These are phyloP conservation scores for Euphorbia peplus DNA, from an alignment of 345 rosid species.

Conservation along the genomic window DNA sequence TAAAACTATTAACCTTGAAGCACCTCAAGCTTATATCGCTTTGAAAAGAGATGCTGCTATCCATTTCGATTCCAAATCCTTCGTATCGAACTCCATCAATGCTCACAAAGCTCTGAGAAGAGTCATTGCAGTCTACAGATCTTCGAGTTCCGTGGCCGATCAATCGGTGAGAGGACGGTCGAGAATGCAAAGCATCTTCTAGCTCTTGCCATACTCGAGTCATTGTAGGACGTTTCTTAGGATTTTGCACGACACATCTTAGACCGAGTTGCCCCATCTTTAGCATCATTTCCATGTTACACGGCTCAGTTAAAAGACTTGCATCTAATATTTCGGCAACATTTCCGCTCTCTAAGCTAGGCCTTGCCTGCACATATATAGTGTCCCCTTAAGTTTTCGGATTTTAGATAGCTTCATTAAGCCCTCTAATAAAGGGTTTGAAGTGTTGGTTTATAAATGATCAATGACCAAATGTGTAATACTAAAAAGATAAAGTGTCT, in stretches of 20 bases:
- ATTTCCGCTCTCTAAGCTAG: constrained; percentile 41
- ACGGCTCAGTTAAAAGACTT: constrained; percentile 44
- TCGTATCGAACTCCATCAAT: constrained; percentile 46
- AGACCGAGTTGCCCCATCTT: constrained; percentile 56
- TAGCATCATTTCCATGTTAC: constrained; percentile 52
- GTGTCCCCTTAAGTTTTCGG: too few species aligned
- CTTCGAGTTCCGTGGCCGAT: constrained; percentile 3
- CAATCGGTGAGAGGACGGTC: background rate
- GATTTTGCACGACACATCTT: constrained; percentile 40
- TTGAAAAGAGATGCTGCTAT: constrained; percentile 34
- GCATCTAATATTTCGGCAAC: constrained; percentile 51
- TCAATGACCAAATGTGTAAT: too few species aligned
- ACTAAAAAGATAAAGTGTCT: background rate
- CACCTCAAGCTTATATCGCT: constrained; percentile 41
- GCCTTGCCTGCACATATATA: constrained; percentile 39
- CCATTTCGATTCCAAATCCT: constrained; percentile 53
- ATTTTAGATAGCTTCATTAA: too few species aligned
- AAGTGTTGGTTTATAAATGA: too few species aligned
- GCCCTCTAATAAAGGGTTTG: too few species aligned
- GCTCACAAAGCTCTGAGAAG: constrained; percentile 49
- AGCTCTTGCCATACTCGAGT: constrained; percentile 51
- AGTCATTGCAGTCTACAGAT: constrained; percentile 17
- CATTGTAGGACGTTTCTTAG: constrained; percentile 57
- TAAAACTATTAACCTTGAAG: constrained; percentile 34
- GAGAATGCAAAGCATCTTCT: constrained; percentile 33